A percentile compares a stretch with the other conserved stretches of the same genome.
These are phyloP conservation scores for Nyssa sinensis DNA, from an alignment of 148 eudicot genomes.

Conservation along the genomic window DNA sequence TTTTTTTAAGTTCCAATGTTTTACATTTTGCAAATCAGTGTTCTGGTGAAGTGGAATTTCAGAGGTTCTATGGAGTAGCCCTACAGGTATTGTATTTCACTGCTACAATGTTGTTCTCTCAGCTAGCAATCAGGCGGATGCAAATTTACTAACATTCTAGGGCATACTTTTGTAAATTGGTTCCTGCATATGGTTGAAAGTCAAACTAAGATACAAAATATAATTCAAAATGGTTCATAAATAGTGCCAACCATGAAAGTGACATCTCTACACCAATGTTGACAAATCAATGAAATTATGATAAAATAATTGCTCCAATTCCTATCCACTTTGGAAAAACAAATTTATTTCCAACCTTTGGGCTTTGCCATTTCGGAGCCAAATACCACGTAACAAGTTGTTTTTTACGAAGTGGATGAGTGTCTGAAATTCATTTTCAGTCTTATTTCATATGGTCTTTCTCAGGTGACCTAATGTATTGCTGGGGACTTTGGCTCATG, in stretches of 20 bases:
- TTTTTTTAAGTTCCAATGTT: background rate
- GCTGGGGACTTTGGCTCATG: conserved; percentile 12
- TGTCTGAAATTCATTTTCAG: background rate
- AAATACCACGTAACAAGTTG: background rate
- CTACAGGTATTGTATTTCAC: background rate
- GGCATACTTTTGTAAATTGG: too few relatives aligned
- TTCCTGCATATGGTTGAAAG: too few relatives aligned
- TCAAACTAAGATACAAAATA: too few relatives aligned
- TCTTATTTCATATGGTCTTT: background rate
- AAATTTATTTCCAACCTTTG: background rate
- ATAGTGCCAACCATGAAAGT: background rate
- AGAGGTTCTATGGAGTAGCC: too few relatives aligned
- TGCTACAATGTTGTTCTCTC: background rate
- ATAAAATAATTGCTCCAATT: background rate
- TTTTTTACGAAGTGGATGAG: background rate
- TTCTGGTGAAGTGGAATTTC: too few relatives aligned
- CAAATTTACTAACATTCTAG: too few relatives aligned
- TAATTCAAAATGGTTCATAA: background rate
- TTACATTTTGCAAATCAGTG: background rate
- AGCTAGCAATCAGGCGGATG: background rate
- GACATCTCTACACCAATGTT: background rate
- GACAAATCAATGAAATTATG: background rate
- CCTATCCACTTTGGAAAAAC: background rate
- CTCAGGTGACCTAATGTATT: background rate
- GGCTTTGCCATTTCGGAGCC: background rate